These are phyloP conservation scores for Pseudopyricularia cyperi DNA, from an alignment of 2,329 filamentous ascomycete genomes.

Conservation along the genomic window DNA sequence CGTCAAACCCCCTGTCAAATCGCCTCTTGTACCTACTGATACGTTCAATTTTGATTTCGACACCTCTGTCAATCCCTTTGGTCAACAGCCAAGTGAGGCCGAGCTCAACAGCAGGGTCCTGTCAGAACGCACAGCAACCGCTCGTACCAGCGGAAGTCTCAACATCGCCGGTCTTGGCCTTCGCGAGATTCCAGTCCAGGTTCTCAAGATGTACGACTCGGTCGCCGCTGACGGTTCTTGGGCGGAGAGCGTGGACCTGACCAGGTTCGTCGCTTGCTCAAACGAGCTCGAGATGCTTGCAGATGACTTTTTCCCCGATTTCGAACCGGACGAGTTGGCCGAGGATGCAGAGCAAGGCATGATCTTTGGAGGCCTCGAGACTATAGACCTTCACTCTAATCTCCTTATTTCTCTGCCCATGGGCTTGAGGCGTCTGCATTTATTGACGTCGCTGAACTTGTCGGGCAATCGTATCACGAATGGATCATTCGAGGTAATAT, in stretches of 20 bases:
- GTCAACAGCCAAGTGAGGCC: constrained; percentile 44
- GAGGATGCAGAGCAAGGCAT: constrained; percentile 57
- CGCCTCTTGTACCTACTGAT: constrained; percentile 32
- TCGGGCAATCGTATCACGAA: constrained; percentile 72
- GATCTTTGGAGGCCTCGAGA: constrained; percentile 72
- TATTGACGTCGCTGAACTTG: constrained; percentile 75
- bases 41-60: constrained; percentile 46
- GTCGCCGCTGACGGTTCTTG: constrained; percentile 59
- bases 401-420: constrained; percentile 56
- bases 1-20: constrained; percentile 8
- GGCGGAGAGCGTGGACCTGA: constrained; percentile 85
- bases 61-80: constrained; percentile 55
- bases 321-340: constrained; percentile 38
- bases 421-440: constrained; percentile 59
- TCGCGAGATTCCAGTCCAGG: constrained; percentile 66
- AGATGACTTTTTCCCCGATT: constrained; percentile 69
- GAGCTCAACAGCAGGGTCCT: constrained; percentile 50
- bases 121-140: constrained; percentile 57
- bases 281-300: constrained; percentile 71
- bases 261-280: constrained; percentile 73
- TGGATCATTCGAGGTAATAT: constrained; percentile 57
- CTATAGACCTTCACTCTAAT: constrained; percentile 79
- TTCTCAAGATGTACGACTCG: constrained; percentile 82
- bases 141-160: constrained; percentile 64
- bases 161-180: constrained; percentile 81